Evolutionary conservation across 768 basidiomycete genomes (phyloP).

Genomic region (Serendipita sp.): DNA sequence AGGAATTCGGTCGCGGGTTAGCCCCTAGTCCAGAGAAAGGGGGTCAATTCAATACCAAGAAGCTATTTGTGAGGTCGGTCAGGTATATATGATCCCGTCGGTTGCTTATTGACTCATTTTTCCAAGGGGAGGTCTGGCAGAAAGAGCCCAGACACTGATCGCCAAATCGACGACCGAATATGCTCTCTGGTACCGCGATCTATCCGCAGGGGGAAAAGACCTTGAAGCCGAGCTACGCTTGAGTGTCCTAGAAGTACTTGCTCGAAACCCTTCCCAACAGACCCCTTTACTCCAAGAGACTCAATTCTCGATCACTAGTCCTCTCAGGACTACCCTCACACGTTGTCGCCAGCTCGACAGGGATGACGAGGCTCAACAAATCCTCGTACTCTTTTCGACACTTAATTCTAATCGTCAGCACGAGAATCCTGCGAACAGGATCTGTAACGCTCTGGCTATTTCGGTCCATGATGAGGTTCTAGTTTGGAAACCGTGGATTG

Average conservation of each 20-base stretch:
- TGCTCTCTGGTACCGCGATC: neutral
- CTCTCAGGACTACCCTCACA: neutral
- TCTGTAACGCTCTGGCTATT: neutral
- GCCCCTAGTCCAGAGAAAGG: neutral
- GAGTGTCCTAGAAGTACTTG: neutral
- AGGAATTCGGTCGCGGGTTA: neutral
- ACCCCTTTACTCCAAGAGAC: neutral
- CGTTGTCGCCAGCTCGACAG: neutral
- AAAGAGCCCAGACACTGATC: neutral
- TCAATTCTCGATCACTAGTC: neutral
- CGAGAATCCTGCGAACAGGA: neutral
- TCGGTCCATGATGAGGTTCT: neutral
- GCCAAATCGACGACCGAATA: neutral
- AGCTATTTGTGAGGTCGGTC: neutral
- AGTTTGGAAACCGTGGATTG: neutral
- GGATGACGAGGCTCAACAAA: neutral
- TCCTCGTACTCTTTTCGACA: neutral
- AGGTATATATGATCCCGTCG: neutral
- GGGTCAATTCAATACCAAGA: neutral
- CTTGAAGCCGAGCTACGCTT: neutral
- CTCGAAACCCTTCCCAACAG: neutral
- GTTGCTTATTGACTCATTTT: neutral
- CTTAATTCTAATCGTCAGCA: neutral
- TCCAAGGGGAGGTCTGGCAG: neutral
- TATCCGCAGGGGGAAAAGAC: neutral